Evolutionary conservation across 1,284 basidiomycete species (phyloP).

Genomic region (Ceratorhiza oryzae-sativae): DNA sequence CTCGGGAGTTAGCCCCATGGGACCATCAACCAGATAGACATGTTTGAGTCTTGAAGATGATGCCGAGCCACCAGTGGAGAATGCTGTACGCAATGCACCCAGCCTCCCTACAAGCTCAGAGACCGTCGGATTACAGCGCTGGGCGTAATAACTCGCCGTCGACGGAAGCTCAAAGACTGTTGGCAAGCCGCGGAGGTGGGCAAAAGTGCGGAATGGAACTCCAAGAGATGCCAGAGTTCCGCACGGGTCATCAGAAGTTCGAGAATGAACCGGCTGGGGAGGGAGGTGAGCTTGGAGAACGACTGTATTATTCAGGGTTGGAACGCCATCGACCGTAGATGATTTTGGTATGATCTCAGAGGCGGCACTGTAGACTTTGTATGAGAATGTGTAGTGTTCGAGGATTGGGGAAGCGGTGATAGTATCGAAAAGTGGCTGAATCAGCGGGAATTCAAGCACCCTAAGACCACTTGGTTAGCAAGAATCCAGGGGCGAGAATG

Average conservation of each 20-base stretch:
- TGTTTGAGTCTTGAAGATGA: slow-evolving; percentile 9
- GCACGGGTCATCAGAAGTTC: slow-evolving; percentile 9
- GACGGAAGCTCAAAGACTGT: slow-evolving; percentile 17
- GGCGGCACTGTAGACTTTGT: slow-evolving; percentile 19
- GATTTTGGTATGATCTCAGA: neutral
- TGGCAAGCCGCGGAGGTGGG: slow-evolving; percentile 16
- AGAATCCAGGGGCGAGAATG: neutral
- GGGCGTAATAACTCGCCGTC: slow-evolving; percentile 1
- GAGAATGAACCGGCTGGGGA: neutral
- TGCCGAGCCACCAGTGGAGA: neutral
- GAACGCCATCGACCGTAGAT: neutral
- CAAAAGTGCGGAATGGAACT: slow-evolving; percentile 32
- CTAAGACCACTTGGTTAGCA: neutral
- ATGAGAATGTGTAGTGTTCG: slow-evolving; percentile 18
- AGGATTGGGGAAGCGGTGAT: slow-evolving; percentile 21
- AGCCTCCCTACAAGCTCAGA: slow-evolving; percentile 18
- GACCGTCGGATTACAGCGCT: slow-evolving; percentile 28
- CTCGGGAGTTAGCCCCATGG: neutral
- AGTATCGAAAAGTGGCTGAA: slow-evolving; percentile 24
- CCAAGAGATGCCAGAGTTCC: slow-evolving; percentile 1
- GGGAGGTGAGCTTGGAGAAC: slow-evolving; percentile 27
- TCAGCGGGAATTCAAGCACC: slow-evolving; percentile 13
- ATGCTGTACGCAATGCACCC: slow-evolving; percentile 5
- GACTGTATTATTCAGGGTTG: slow-evolving; percentile 29
- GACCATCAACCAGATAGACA: slow-evolving; percentile 30